Conservation (phyloP, 2,329 filamentous ascomycete genomes). For the Clarireedia hainanense region DNA sequence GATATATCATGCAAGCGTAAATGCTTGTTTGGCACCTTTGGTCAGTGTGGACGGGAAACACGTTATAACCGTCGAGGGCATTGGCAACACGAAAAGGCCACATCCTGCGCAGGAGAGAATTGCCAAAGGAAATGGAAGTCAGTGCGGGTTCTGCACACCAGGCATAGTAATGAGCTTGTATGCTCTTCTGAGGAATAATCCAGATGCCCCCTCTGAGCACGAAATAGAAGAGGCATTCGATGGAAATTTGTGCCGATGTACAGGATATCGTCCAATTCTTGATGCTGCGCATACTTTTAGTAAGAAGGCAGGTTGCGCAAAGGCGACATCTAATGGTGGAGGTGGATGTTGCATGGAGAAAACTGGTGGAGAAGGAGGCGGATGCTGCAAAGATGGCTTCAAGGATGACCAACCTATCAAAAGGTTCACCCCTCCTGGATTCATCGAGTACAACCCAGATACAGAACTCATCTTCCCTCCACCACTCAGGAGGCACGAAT, state of each 20-base stretch:
- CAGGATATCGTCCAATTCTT: slow-evolving; percentile 87
- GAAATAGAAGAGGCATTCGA: slow-evolving; percentile 96
- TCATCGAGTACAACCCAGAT: slow-evolving; percentile 89
- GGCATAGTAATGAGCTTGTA: slow-evolving; percentile 98
- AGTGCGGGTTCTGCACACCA: slow-evolving; percentile 90
- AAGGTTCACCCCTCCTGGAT: slow-evolving; percentile 75
- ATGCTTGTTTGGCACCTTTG: slow-evolving; percentile 88
- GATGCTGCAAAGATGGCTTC: slow-evolving; percentile 60
- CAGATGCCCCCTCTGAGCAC: slow-evolving; percentile 68
- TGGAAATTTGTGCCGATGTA: slow-evolving; percentile 90
- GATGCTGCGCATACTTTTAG: slow-evolving; percentile 90
- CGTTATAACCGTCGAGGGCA: slow-evolving; percentile 95
- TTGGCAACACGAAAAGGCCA: slow-evolving; percentile 77
- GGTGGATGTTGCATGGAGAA: slow-evolving; percentile 67
- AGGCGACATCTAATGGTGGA: slow-evolving; percentile 41
- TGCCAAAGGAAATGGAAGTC: slow-evolving; percentile 83
- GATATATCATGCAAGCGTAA: slow-evolving; percentile 94
- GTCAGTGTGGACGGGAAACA: slow-evolving; percentile 95
- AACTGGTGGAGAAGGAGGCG: slow-evolving; percentile 38
- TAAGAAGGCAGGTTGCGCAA: slow-evolving; percentile 39
- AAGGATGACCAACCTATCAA: slow-evolving; percentile 49
- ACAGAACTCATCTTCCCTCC: slow-evolving; percentile 95
- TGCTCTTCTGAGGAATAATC: slow-evolving; percentile 79
- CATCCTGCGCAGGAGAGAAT: slow-evolving; percentile 89
- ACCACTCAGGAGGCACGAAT: slow-evolving; percentile 70